Base-by-base conservation (phyloP, 768 basidiomycete genomes). In the Suillus sp. region DNA sequence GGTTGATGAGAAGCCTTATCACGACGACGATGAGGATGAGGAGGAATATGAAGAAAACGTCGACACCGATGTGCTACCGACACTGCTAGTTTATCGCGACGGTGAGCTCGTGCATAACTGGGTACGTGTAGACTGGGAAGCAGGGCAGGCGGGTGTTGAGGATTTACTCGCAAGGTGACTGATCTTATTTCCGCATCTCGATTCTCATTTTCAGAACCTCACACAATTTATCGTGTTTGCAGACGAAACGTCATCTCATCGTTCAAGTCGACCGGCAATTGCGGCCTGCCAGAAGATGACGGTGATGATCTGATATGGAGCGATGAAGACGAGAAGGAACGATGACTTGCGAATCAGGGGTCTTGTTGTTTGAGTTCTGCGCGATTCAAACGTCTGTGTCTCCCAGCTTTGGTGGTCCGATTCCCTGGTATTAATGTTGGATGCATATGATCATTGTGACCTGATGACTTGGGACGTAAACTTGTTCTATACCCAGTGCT, bases 111-210 rank as follows among this genome's bases (percentile, higher is more conserved):
- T 92, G n/a, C 84, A 92, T 68, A 91, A 91, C 56, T 94, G 92
- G 92, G 89, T 94, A 10, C 81, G 92, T 30, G 91, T 93, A 4
- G 92, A 94, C 72, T 93, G 91, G 92, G 91, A 92, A 72, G 90
- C 89, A 0, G 87, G 86, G 14, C 70, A 77, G 38, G 82, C 81
- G n/a, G 89, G 87, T 30, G 70, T 93, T 0, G 88, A 91, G 65
- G 89, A 90, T 50, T 76, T 91, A 8, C 78, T 93, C 18, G 79
- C 82, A 68, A 85, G 80, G 90, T 91, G 64, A 61, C 50, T 54
- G 48, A 32, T 53, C 10, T 51, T 40, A 10, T 30, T 56, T 16
- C 0, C n/a, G 7, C 8, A 16, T 25, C 22, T 55, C 22, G 16
- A 10, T n/a, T 27, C 27, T 56, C n/a, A 2, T 22, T 16, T 27